Evolutionary conservation across 176 grass and related monocot genomes (phyloP).

Genomic region (Avena atlantica): DNA sequence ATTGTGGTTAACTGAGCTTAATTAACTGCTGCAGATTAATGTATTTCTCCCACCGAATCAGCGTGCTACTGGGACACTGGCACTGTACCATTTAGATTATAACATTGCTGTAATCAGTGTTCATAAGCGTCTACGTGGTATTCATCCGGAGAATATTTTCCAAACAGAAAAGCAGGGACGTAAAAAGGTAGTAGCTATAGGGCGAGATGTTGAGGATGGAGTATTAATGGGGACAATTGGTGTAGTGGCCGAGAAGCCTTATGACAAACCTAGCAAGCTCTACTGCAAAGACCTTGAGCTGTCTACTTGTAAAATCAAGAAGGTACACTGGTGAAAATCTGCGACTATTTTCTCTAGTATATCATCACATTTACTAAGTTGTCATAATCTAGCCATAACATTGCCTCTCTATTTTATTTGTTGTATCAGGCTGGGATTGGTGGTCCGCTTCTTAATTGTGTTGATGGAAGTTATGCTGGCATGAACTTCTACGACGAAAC

Average conservation of each 20-base stretch:
- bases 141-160: conserved; percentile 1
- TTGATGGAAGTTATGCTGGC: conserved; percentile 18
- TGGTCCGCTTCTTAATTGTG: conserved; percentile 17
- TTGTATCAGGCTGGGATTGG: conserved; percentile 32
- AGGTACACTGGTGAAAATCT: conserved; percentile 18
- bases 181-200: conserved; percentile 13
- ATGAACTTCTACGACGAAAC: conserved; percentile 37
- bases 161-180: background rate
- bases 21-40: conserved; percentile 32
- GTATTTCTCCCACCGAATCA: conserved; percentile 35
- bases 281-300: conserved; percentile 12
- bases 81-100: conserved; percentile 36
- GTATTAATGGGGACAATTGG: conserved; percentile 27
- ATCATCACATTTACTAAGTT: background rate
- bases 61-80: conserved; percentile 11
- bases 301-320: conserved; percentile 37
- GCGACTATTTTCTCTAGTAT: background rate
- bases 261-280: background rate
- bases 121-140: background rate
- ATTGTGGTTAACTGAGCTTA: background rate
- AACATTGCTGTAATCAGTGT: conserved; percentile 44
- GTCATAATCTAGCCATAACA: background rate
- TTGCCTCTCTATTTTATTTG: background rate
- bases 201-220: background rate
- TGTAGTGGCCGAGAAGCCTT: background rate